Conservation (phyloP, 768 basidiomycete species). For the Suillus weaverae region DNA sequence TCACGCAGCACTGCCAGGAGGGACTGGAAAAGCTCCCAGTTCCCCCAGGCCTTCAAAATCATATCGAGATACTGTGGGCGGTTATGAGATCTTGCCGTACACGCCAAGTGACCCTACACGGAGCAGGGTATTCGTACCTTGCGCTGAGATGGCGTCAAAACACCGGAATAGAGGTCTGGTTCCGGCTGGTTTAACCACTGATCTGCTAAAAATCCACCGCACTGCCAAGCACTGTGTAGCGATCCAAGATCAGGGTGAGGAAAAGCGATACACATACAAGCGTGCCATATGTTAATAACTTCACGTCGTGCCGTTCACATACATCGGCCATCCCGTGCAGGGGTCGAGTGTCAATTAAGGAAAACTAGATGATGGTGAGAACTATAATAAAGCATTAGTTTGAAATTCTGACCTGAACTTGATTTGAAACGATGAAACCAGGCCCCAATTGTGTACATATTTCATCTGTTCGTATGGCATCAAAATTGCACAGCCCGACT, state of each 20-base stretch:
- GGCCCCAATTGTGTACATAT: conserved; percentile 75
- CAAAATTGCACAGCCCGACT: conserved; percentile 82
- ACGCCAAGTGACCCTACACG: background rate
- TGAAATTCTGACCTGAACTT: conserved; percentile 62
- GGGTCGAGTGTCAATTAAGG: conserved; percentile 76
- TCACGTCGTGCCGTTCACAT: conserved; percentile 69
- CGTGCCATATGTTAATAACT: conserved; percentile 80
- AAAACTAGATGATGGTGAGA: conserved; percentile 54
- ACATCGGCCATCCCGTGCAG: conserved; percentile 76
- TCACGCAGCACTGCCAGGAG: conserved; percentile 57
- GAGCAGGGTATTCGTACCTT: conserved; percentile 50
- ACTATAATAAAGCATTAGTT: background rate
- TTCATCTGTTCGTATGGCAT: conserved; percentile 71
- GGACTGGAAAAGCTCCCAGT: conserved; percentile 72
- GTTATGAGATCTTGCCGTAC: conserved; percentile 4
- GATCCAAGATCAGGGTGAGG: conserved; percentile 10
- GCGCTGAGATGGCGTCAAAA: conserved; percentile 78
- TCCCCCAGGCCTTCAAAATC: conserved; percentile 78
- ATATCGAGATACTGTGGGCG: conserved; percentile 74
- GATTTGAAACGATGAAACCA: conserved; percentile 75
- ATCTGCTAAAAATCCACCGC: conserved; percentile 81
- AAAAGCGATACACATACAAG: conserved; percentile 47
- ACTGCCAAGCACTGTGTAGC: conserved; percentile 42
- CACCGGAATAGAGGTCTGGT: conserved; percentile 68
- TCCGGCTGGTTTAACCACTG: conserved; percentile 67